Evolutionary conservation across 768 basidiomycete species (phyloP), one percentile per base, ranked within the genome.

Genomic region (Tephrocybe rancida): DNA sequence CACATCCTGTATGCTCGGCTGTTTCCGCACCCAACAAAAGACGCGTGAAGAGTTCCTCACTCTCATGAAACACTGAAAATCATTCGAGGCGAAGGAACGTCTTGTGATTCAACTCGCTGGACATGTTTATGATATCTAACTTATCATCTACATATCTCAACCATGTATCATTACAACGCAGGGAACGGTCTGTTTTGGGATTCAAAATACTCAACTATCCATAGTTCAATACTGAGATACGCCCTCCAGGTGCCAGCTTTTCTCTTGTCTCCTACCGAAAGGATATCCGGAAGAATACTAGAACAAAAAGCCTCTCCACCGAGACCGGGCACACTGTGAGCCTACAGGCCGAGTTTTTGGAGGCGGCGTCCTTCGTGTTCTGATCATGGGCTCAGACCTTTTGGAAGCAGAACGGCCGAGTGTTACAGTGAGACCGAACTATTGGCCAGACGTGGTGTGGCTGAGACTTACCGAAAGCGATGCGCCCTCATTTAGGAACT

Each of bases 21-120:
- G 94, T 68, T 99, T 99, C 83, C 84, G 97, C 55, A 89, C 91
- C n/a, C 91, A 95, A 61, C 95, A 98, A 71, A 98, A 99, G 77
- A 99, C 96, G 29, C 84, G 97, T 26, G 95, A 97, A 73, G 97
- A 98, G 70, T 95, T 95, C 75, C 84, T 95, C 58, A 92, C 90
- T 16, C 78, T 95, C 51, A 91, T 95, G 46, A 91, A 86, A 69
- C 67, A 70, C 34, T 64, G 55, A 65, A 16, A 19, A 45, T 35
- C 18, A 18, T 30, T 49, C 25, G 32, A 3, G 22, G 45, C 24
- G 46, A 18, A 37, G n/a, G 35, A 19, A 35, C 38, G 44, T 32
- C 14, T 21, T 41, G 37, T 45, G 44, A 59, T 70, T 67, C 72
- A 69, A 69, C 35, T n/a, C 35, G 16, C 16, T 37, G 35, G 29